Conservation (phyloP, 2,329 filamentous ascomycete species). For the Diplodia sapinea region DNA sequence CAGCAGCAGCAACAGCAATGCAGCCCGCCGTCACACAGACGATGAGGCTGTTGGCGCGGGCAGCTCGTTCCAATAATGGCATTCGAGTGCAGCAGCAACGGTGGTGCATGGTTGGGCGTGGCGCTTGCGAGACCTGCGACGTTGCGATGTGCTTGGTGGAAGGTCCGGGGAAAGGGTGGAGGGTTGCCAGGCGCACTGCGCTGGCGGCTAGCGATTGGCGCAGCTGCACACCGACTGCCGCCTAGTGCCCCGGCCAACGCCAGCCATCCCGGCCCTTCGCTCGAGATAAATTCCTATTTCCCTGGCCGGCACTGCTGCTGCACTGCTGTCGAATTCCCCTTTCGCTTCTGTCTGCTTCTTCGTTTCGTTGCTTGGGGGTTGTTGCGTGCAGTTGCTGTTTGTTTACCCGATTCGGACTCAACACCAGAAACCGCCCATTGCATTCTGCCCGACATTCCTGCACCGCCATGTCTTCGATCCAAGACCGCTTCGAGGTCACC, state of each 20-base stretch:
- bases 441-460: not conserved
- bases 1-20: too few relatives aligned
- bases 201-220: slow-evolving; percentile 9
- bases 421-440: not conserved
- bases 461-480: slow-evolving; percentile 2
- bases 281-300: not conserved
- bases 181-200: not conserved
- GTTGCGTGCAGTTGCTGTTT: not conserved
- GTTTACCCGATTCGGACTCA: slow-evolving; percentile 18
- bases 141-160: not conserved
- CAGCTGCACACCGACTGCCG: not conserved
- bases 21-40: not conserved
- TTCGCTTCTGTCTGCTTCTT: not conserved
- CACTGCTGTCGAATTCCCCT: not conserved
- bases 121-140: not conserved
- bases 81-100: not conserved
- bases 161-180: not conserved
- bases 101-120: not conserved
- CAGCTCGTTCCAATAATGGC: not conserved
- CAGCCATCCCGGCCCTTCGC: slow-evolving; percentile 1
- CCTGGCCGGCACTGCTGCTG: not conserved
- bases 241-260: slow-evolving; percentile 1
- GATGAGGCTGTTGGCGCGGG: not conserved
- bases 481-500: slow-evolving; percentile 8
- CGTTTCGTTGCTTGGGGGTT: not conserved